These are phyloP conservation scores for Sambucus nigra DNA, from an alignment of 129 eudicot species.

Conservation along the genomic window DNA sequence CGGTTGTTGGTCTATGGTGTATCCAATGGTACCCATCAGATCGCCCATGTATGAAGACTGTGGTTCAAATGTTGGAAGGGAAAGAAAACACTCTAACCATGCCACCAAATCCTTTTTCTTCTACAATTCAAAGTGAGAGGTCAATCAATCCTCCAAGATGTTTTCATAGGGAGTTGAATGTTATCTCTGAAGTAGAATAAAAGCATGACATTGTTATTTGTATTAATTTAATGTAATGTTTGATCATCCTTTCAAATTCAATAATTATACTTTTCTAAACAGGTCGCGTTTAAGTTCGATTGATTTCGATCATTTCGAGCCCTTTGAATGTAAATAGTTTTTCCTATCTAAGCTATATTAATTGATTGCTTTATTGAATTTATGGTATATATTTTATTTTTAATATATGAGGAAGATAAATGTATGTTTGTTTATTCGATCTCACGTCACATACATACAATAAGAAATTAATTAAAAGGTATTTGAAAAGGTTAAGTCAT, in stretches of 20 bases:
- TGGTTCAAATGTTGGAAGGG: conserved; percentile 14
- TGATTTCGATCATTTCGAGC: too few relatives aligned
- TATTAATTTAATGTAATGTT: background rate
- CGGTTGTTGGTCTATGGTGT: conserved; percentile 14
- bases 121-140: background rate
- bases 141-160: background rate
- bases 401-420: too few relatives aligned
- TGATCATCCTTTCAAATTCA: background rate
- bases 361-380: too few relatives aligned
- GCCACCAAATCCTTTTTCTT: conserved; percentile 8
- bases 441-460: too few relatives aligned
- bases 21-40: conserved; percentile 1
- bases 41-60: conserved; percentile 9
- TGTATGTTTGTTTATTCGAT: too few relatives aligned
- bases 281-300: too few relatives aligned
- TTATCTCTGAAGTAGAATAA: background rate
- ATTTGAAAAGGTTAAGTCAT: too few relatives aligned
- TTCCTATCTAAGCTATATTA: too few relatives aligned
- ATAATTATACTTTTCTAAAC: too few relatives aligned
- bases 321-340: too few relatives aligned
- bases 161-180: conserved; percentile 1
- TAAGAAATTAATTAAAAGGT: too few relatives aligned
- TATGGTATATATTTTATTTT: too few relatives aligned
- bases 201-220: background rate
- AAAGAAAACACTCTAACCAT: conserved; percentile 2